These are phyloP conservation scores for Tilletia horrida DNA, from an alignment of 1,284 basidiomycete species.

Conservation along the genomic window DNA sequence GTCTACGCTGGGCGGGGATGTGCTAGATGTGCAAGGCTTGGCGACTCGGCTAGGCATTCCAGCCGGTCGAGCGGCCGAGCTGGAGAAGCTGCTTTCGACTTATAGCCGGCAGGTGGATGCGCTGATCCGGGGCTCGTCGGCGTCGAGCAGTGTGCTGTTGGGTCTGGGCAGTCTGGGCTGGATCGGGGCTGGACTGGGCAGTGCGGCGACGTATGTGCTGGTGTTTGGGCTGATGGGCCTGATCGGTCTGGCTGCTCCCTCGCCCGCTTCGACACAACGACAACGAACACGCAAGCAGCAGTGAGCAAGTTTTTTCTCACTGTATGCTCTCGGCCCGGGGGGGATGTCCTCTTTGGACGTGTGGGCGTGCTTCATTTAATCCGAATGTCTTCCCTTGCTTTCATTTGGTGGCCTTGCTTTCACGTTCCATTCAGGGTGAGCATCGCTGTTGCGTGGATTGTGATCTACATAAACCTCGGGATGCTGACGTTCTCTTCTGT, in stretches of 20 bases:
- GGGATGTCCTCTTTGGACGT: too few relatives aligned
- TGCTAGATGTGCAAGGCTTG: background rate
- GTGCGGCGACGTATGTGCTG: conserved; percentile 14
- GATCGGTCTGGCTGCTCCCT: conserved; percentile 7
- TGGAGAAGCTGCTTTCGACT: background rate
- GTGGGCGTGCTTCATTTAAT: too few relatives aligned
- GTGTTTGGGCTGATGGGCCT: conserved; percentile 14
- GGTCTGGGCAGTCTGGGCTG: background rate
- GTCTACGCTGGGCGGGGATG: background rate
- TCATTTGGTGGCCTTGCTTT: too few relatives aligned
- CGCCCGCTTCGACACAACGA: background rate
- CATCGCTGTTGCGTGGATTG: too few relatives aligned
- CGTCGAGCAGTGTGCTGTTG: background rate
- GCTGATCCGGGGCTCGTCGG: background rate
- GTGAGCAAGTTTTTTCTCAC: background rate
- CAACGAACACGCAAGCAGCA: conserved; percentile 1
- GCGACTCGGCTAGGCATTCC: background rate
- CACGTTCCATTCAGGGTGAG: too few relatives aligned
- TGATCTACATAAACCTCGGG: too few relatives aligned
- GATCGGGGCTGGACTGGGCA: conserved; percentile 14
- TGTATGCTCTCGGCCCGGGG: background rate
- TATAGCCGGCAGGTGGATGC: background rate
- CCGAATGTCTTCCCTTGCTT: too few relatives aligned
- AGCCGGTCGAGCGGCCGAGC: background rate
- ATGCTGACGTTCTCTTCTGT: too few relatives aligned